These are phyloP conservation scores for Nyctanthes arbortristis DNA, from an alignment of 257 asterid genomes.

Conservation along the genomic window DNA sequence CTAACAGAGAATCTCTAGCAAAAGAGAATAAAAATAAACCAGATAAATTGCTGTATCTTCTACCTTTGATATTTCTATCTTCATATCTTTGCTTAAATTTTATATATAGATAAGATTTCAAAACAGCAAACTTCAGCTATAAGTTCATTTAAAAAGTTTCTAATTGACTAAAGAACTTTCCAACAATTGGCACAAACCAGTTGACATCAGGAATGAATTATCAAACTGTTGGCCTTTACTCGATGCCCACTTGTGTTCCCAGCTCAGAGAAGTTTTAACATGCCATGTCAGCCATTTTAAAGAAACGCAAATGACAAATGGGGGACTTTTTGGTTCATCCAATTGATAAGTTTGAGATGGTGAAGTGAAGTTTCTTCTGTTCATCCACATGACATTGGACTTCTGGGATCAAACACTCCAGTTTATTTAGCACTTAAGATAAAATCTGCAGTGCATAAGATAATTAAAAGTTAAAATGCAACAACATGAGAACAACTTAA, in stretches of 20 bases:
- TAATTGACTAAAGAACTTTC: neutral
- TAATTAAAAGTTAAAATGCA: slow-evolving; percentile 18
- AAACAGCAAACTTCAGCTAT: neutral
- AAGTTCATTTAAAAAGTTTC: slow-evolving; percentile 5
- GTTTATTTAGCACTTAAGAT: slow-evolving; percentile 67
- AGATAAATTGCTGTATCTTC: neutral
- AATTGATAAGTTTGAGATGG: slow-evolving; percentile 36
- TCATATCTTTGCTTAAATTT: neutral
- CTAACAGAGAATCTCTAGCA: neutral
- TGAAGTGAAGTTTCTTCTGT: slow-evolving; percentile 37
- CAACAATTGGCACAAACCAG: neutral
- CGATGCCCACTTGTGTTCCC: slow-evolving; percentile 52
- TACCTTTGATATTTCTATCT: neutral
- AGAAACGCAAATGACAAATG: slow-evolving; percentile 29
- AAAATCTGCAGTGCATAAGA: slow-evolving; percentile 47
- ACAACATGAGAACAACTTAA: slow-evolving; percentile 22
- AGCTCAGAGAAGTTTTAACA: slow-evolving; percentile 38
- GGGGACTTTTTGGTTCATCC: slow-evolving; percentile 41
- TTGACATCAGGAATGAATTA: slow-evolving; percentile 3
- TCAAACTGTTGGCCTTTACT: neutral
- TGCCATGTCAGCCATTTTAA: slow-evolving; percentile 21
- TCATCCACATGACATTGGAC: slow-evolving; percentile 49
- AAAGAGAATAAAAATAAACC: neutral
- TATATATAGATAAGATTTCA: neutral
- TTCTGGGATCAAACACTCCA: slow-evolving; percentile 75